Base-by-base conservation (phyloP, 2,329 filamentous ascomycete genomes). In the Boeremia lycopersici region DNA sequence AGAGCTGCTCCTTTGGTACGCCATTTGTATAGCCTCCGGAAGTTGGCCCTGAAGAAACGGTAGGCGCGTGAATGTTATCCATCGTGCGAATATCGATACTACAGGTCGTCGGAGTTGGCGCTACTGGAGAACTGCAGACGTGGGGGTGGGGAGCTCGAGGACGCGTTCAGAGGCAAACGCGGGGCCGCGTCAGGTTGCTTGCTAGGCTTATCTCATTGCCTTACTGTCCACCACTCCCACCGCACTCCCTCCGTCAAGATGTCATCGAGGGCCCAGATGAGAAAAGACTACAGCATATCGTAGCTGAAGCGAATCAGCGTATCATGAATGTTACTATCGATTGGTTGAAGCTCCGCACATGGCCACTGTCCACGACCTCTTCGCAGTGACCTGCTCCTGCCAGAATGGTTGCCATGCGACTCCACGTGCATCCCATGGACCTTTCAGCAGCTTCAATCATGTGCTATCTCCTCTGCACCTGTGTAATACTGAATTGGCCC, bases 31-130 rank as follows among this genome's bases (percentile, higher is more conserved):
- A 77, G 63, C 82, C 80, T 54, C 82, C 79, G 26, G 81, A 82
- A 52, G 87, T 88, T 30, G 91, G 89, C 57, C 92, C 93, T 36
- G 92, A 93, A 53, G 88, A 82, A 76, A 90, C 86, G 15, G 86
- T 89, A n/a, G 86, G 86, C 40, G 86, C 81, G 68, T 89, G 87
- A 51, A 89, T 79, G 64, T 87, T 81, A 72, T 88, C 83, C 87
- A 89, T 89, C 81, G 72, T 88, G 82, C 86, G 89, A 88, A 65
- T 74, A 78, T 85, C 33, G 34, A 51, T 23, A 17, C 43, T 39
- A 28, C 25, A 33, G 17, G 25, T 13, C 23, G 12, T 17, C 29
- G 25, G 15, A 8, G 45, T 53, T 28, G 41, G 46, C 38, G 33
- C 41, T 52, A 31, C 48, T 38, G 33, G 40, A 12, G 25, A 38